Evolutionary conservation across 306 rosid genomes (phyloP).

Genomic region (Glycine latifolia): DNA sequence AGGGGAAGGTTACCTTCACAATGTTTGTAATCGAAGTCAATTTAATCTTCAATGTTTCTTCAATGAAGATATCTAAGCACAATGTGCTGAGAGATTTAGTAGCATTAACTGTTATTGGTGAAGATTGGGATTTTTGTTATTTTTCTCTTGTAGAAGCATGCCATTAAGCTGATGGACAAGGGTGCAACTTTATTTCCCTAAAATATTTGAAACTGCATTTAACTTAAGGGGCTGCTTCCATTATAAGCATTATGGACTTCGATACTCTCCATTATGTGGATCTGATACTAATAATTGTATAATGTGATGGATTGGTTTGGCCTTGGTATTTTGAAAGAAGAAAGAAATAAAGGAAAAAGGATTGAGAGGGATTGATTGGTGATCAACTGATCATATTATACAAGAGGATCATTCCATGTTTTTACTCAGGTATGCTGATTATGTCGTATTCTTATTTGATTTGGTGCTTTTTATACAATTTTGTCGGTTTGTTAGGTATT

Average conservation of each 20-base stretch:
- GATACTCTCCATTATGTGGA: background rate
- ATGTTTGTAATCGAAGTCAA: background rate
- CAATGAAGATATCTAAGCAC: background rate
- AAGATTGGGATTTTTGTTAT: background rate
- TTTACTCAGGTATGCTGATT: background rate
- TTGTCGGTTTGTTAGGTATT: background rate
- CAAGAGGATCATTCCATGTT: background rate
- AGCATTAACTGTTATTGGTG: background rate
- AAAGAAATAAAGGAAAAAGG: background rate
- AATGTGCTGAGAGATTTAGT: background rate
- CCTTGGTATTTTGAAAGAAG: background rate
- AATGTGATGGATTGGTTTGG: background rate
- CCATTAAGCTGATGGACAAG: background rate
- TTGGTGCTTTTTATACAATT: background rate
- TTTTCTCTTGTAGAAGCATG: background rate
- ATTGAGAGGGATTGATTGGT: background rate
- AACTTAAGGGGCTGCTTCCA: background rate
- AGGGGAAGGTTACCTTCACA: background rate
- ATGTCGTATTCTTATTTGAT: background rate
- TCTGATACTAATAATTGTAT: background rate
- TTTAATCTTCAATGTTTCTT: background rate
- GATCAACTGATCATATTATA: background rate
- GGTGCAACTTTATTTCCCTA: background rate
- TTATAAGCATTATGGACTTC: background rate
- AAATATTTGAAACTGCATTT: background rate